Conservation (phyloP, 805 yeast species). For the Candida ipomoeae region DNA sequence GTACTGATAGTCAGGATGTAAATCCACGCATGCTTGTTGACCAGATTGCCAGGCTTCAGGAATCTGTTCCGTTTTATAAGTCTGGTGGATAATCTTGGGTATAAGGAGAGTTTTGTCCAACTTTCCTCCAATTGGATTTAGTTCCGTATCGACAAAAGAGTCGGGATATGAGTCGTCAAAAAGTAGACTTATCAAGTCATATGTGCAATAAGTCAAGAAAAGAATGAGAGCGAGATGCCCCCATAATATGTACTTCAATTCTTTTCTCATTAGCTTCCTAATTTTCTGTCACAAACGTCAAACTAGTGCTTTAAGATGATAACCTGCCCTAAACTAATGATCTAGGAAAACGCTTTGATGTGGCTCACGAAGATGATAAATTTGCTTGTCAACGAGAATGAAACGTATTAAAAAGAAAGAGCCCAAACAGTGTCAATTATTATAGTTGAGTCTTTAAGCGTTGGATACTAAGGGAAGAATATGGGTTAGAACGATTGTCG, state of each 20-base stretch:
- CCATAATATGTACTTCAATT: constrained; percentile 55
- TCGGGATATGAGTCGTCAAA: constrained; percentile 67
- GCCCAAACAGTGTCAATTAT: not conserved
- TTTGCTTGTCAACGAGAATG: not conserved
- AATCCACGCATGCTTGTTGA: constrained; percentile 68
- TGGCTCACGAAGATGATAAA: not conserved
- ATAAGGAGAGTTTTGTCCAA: constrained; percentile 52
- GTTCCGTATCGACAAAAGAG: constrained; percentile 58
- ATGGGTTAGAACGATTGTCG: not conserved
- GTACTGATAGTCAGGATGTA: constrained; percentile 86
- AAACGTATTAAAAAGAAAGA: not conserved
- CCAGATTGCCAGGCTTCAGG: constrained; percentile 82
- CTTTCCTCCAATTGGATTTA: constrained; percentile 49
- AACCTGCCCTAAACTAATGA: not conserved
- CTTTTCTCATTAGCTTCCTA: constrained; percentile 52
- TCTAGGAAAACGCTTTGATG: not conserved
- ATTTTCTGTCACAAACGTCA: not conserved
- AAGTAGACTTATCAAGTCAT: constrained; percentile 69
- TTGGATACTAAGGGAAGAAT: not conserved
- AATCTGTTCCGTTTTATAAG: constrained; percentile 72
- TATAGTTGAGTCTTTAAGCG: not conserved
- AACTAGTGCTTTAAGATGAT: not conserved
- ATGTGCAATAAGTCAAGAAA: constrained; percentile 56
- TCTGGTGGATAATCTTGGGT: constrained; percentile 91
- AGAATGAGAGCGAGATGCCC: constrained; percentile 54